Evolutionary conservation across 2,329 filamentous ascomycete species (phyloP).

Genomic region (Plenodomus tracheiphilus): DNA sequence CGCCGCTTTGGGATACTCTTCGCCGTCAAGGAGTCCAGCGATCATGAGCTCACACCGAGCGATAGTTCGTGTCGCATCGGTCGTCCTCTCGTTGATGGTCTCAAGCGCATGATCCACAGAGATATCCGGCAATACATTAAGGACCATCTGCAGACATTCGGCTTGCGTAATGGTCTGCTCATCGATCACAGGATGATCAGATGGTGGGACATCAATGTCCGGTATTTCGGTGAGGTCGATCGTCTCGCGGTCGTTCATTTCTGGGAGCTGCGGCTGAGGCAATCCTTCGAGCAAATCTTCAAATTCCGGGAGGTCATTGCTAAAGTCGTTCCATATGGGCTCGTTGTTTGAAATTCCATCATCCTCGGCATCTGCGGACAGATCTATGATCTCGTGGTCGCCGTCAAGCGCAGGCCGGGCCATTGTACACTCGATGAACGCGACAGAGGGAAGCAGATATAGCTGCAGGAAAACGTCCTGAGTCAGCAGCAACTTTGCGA

Average conservation of each 20-base stretch:
- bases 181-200: background rate
- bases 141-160: conserved; percentile 35
- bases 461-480: background rate
- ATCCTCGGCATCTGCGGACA: conserved; percentile 28
- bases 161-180: conserved; percentile 22
- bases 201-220: conserved; percentile 26
- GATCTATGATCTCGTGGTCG: conserved; percentile 20
- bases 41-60: conserved; percentile 34
- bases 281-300: conserved; percentile 6
- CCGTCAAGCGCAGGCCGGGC: conserved; percentile 4
- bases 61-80: conserved; percentile 24
- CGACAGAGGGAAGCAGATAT: background rate
- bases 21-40: conserved; percentile 34
- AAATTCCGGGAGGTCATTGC: conserved; percentile 5
- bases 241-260: conserved; percentile 4
- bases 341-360: conserved; percentile 8
- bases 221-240: conserved; percentile 31
- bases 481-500: background rate
- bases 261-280: background rate
- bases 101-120: conserved; percentile 34
- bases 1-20: conserved; percentile 38
- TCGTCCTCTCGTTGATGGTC: conserved; percentile 27
- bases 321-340: conserved; percentile 1
- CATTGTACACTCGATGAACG: conserved; percentile 7
- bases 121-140: conserved; percentile 41